Percentiles rank a stretch among this genome's conserved stretches.
Conservation (phyloP, 2,329 filamentous ascomycete species). For the Alternaria sp. region DNA sequence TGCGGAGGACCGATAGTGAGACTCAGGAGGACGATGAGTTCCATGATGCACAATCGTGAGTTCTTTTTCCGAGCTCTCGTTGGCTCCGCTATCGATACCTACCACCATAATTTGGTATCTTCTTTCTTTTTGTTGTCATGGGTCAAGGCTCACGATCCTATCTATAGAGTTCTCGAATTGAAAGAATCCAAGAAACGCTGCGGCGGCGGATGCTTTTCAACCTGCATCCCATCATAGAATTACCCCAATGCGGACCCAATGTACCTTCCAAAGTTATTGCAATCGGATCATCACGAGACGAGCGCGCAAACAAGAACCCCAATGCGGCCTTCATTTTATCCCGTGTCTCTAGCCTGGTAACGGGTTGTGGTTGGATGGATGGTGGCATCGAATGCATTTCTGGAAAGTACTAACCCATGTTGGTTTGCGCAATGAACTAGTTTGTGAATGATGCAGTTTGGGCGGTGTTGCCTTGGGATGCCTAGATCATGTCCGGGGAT, state of each 20-base stretch:
- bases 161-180: slow-evolving; percentile 11
- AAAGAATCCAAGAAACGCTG: slow-evolving; percentile 2
- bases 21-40: slow-evolving; percentile 55
- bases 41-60: slow-evolving; percentile 54
- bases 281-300: no score
- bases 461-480: neutral
- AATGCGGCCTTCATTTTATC: neutral
- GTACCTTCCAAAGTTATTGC: no score
- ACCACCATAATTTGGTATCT: neutral
- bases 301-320: no score
- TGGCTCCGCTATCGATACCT: neutral
- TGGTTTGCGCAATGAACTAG: neutral
- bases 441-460: neutral
- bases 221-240: slow-evolving; percentile 17
- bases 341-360: neutral
- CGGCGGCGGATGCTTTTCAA: slow-evolving; percentile 20
- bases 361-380: neutral
- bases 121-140: neutral
- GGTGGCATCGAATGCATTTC: neutral
- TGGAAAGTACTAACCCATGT: neutral
- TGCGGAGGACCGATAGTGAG: slow-evolving; percentile 51
- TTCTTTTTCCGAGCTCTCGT: neutral
- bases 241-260: neutral
- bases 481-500: neutral
- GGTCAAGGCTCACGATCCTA: slow-evolving; percentile 8